Base-by-base conservation (phyloP, 2,329 filamentous ascomycete genomes). In the Paraconiothyrium sp. region DNA sequence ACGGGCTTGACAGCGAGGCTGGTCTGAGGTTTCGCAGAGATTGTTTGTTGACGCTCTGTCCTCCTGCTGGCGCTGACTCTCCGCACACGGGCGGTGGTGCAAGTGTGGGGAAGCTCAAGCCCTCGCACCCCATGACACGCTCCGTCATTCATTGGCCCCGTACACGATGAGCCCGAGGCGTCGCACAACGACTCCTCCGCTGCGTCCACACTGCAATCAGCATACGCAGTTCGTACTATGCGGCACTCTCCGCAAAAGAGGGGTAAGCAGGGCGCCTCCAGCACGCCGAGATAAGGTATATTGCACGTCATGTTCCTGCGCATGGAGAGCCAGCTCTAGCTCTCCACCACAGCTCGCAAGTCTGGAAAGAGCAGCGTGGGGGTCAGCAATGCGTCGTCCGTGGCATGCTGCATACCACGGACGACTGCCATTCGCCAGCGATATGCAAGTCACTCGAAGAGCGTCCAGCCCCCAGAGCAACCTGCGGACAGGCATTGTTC, bases 361-460 rank as follows among this genome's bases (percentile, higher is more conserved):
- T 62, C 62, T 64, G 57, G 52, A 66, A 62, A 67, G 69, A 32
- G 70, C 61, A 69, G 59, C 70, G 74, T 76, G 75, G 75, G 73
- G 74, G 71, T 64, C 57, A 54, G 48, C 55, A 55, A 27, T 32
- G 14, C n/a, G 9, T 47, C 50, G 32, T 32, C 22, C 22, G 39
- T 58, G 65, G 47, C 60, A 39, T 60, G 2, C 22, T 43, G 50
- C 50, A 54, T 9, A n/a, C n/a, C 16, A 8, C n/a, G 35, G 1
- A 11, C 5, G 50, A 16, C 22, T 69, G 65, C 65, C 61, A 64
- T 37, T 56, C 49, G 46, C 54, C 35, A 54, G 56, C 65, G 57
- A 66, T 66, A 62, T 73, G 70, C 72, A 72, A 72, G 73, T 74
- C 72, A 76, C 70, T 64, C 62, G 61, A 66, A 70, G 69, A 68